Evolutionary conservation across 1,284 basidiomycete species (phyloP), one percentile per base, ranked within the genome.

Genomic region (Anthracocystis walkeri): DNA sequence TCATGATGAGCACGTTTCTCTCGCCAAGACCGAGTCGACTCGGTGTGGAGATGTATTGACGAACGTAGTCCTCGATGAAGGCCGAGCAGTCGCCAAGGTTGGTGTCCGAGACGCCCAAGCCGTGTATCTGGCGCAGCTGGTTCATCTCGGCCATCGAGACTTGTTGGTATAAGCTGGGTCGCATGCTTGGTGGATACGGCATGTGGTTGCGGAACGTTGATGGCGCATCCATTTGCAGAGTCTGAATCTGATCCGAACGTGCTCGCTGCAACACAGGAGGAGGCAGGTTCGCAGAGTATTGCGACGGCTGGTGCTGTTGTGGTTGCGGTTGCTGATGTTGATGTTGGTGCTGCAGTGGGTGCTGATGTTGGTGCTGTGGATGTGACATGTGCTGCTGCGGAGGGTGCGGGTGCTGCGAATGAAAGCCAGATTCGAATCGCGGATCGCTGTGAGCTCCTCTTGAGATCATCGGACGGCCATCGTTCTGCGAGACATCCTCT

Each of bases 1-100:
- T 95, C 92, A 97, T 94, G 82, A 98, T 92, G 65, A 97, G 92
- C 68, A 98, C 90, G 12, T 93, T 95, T 56, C 94, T 90, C 86
- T 98, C 95, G 51, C 95, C 95, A 79, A 93, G 92, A 1, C 92
- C 92, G 54, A 97, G 89, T 25, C 94, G 90, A 85, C 97, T 97
- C 25, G 90, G 88, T 12, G 93, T 90, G 29, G 91, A 89, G 54
- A 95, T 89, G 85, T 95, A 97, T 27, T 84, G 68, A 11, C 66
- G 61, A 20, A 84, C 71, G 41, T 74, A 79, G 42, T 78, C 78
- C 16, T 75, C 59, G 50, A 80, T 78, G 61, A 80, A 80, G 38
- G 73, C 54, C 14, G 69, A 75, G 49, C 78, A 80, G 54, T 80
- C 78, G 55, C 75, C 72, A 40, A 79, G 50, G 59, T 58, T 65